Evolutionary conservation across 2,329 filamentous ascomycete genomes (phyloP).

Genomic region (Scedosporium minutisporum): DNA sequence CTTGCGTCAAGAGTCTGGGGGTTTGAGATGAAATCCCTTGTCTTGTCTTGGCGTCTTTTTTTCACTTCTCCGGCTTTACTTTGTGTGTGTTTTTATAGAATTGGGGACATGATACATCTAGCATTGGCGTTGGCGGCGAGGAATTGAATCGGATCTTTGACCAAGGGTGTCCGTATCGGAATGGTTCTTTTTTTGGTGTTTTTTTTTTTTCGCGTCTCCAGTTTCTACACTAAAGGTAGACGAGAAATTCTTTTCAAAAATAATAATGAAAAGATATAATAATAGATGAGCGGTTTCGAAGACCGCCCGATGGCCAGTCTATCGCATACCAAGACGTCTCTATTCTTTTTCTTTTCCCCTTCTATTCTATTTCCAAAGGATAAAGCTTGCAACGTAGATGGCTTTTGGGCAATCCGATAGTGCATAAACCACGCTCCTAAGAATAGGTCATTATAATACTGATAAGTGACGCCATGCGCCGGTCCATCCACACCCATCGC

Average conservation of each 20-base stretch:
- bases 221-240: not conserved
- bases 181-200: not conserved
- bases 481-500: too few species aligned
- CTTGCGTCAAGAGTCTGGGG: slow-evolving; percentile 71
- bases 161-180: not conserved
- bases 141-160: not conserved
- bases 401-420: too few species aligned
- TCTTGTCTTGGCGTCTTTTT: not conserved
- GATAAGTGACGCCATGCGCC: not conserved
- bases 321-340: too few species aligned
- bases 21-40: slow-evolving; percentile 26
- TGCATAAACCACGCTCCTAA: too few species aligned
- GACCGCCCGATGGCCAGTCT: not conserved
- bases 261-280: not conserved
- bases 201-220: not conserved
- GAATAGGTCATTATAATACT: not conserved
- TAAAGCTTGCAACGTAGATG: too few species aligned
- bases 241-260: not conserved
- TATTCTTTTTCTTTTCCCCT: not conserved
- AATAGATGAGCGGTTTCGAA: not conserved
- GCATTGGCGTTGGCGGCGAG: not conserved
- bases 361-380: too few species aligned
- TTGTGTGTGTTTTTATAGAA: not conserved
- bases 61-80: not conserved
- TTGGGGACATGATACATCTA: not conserved